phyloP scores from a whole-genome alignment of 495 filamentous ascomycete genomes.

The Trichoderma orchidacearum region DNA sequence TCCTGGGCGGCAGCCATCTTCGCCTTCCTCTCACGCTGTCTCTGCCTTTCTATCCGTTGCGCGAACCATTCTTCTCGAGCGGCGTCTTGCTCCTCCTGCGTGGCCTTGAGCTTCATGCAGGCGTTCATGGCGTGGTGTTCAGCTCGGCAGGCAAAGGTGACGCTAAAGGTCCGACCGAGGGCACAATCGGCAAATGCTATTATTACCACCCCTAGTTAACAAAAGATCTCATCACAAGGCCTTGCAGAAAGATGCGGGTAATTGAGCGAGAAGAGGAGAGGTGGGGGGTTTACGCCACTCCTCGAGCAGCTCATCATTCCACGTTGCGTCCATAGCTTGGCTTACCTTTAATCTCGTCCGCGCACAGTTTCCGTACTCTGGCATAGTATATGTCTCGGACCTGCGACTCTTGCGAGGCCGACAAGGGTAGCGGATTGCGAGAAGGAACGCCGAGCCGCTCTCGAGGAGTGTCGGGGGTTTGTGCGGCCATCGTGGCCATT shows the following conservation, averaged over 20 bases:
- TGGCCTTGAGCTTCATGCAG: constrained; percentile 82
- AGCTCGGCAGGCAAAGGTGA: constrained; percentile 69
- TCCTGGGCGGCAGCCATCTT: constrained; percentile 39
- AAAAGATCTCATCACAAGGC: neutral
- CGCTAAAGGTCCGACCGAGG: constrained; percentile 66
- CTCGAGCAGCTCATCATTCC: neutral
- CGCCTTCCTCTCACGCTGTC: constrained; percentile 47
- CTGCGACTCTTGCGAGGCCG: constrained; percentile 79
- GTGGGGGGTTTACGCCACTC: constrained; percentile 2
- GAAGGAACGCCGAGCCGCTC: constrained; percentile 40
- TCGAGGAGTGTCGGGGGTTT: constrained; percentile 3
- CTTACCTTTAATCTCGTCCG: constrained; percentile 74
- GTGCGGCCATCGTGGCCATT: constrained; percentile 24
- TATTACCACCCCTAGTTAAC: neutral
- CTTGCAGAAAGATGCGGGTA: neutral
- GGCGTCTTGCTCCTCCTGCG: constrained; percentile 68
- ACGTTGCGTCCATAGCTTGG: constrained; percentile 1
- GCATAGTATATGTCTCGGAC: constrained; percentile 84
- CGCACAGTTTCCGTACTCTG: constrained; percentile 65
- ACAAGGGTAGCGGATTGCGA: constrained; percentile 82
- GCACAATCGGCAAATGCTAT: constrained; percentile 82
- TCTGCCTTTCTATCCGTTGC: constrained; percentile 48
- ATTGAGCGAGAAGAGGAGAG: neutral
- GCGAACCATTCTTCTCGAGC: constrained; percentile 93
- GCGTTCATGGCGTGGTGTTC: constrained; percentile 77